Percentiles rank a stretch among this genome's conserved stretches.
Conservation (phyloP, 106 monocot species). For the Dioscorea dumetorum region DNA sequence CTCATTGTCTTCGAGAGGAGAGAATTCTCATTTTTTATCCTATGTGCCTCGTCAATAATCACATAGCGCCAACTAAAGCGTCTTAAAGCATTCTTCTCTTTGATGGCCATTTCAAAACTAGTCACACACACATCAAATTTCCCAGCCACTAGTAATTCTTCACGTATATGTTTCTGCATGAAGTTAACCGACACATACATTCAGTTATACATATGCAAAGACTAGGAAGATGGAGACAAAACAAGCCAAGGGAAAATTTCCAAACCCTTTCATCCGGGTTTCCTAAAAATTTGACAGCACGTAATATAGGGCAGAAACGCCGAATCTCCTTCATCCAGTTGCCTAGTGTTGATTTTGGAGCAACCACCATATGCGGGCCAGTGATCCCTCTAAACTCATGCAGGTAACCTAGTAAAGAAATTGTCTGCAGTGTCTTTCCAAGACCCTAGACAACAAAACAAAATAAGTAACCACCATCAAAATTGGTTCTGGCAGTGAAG, state of each 20-base stretch:
- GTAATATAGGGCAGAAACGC: conserved; percentile 85
- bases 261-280: conserved; percentile 90
- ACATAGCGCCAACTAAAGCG: conserved; percentile 95
- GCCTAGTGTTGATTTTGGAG: conserved; percentile 91
- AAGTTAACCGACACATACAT: neutral
- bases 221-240: neutral
- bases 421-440: conserved; percentile 96
- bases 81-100: conserved; percentile 71
- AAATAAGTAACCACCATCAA: too few relatives aligned
- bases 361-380: conserved; percentile 96
- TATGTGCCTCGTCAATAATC: conserved; percentile 94
- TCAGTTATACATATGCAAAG: neutral
- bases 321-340: conserved; percentile 96
- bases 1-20: conserved; percentile 98
- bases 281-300: conserved; percentile 82
- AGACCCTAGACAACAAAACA: conserved; percentile 52
- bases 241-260: neutral
- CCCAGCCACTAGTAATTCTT: conserved; percentile 73
- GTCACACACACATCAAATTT: conserved; percentile 98
- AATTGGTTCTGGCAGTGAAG: too few relatives aligned
- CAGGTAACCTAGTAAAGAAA: conserved; percentile 80
- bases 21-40: conserved; percentile 95
- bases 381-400: conserved; percentile 83
- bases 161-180: conserved; percentile 81
- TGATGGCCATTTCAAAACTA: conserved; percentile 95